Base-by-base conservation (phyloP, 2,329 filamentous ascomycete genomes). In the Arthrobotrys pseudoclavata region DNA sequence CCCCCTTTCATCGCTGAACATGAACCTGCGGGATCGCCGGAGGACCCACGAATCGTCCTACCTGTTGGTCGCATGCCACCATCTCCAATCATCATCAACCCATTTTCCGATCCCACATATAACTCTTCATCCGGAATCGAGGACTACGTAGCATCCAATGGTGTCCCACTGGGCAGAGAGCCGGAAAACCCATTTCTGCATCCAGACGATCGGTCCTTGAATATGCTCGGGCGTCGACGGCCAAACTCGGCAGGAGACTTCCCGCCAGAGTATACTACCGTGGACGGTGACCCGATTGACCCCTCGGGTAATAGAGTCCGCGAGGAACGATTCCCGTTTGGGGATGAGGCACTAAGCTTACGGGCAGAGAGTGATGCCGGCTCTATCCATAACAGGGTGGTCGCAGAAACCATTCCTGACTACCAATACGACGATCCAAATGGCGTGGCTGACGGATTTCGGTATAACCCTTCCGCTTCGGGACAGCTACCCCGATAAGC, bases 51-150 rank as follows among this genome's bases (percentile, higher is more conserved):
- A 13, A 40, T 50, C 22, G 37, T 50, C 24, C 13, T 37, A 22
- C 22, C 66, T 20, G 5, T 26, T 10, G 31, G 3, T 18, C 45
- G 60, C 29, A 37, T 26, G 9, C 47, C 47, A 13, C 53, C 42
- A 0, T 40, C 57, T n/a, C 72, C 72, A 26, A 76, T 76, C 18
- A 76, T 76, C 22, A 76, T 76, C 26, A 76, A 76, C n/a, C 72
- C 72, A 34, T 76, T 76, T 68, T 70, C 61, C 9, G 72, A 76
- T 18, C 72, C 72, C 9, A 76, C 72, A n/a, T 76, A 76, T 26
- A 76, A 76, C 34, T 76, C 72, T 18, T 76, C 72, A 1, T 76
- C 72, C 34, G 72, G 66, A 24, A 76, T 76, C 29, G 72, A 76
- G 29, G 72, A 76, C 22, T 76, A 76, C 45, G 60, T 76, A 24